A percentile compares a stretch with the other conserved stretches of the same genome.
phyloP scores from a whole-genome alignment of 352 stramenopile species.

The Globisporangium polare region DNA sequence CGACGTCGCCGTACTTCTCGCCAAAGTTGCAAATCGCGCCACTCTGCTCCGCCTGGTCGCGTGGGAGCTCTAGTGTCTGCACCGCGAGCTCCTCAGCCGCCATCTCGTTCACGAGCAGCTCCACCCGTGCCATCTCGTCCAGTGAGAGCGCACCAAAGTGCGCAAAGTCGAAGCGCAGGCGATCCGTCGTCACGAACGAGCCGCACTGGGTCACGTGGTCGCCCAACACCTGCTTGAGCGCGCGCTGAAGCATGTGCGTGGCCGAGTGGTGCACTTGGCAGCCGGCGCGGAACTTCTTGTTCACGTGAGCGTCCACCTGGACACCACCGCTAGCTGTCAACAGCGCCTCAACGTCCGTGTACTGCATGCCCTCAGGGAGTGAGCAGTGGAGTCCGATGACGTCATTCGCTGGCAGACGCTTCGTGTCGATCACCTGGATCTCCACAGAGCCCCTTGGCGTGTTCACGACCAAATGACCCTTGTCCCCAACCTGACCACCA shows the following conservation, averaged over 20 bases:
- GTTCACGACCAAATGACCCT: constrained; percentile 30
- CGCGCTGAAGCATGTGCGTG: constrained; percentile 72
- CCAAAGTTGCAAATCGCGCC: constrained; percentile 79
- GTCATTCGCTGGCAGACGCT: constrained; percentile 31
- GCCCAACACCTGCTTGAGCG: constrained; percentile 61
- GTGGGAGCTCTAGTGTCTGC: constrained; percentile 35
- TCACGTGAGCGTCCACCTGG: constrained; percentile 40
- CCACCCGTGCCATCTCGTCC: constrained; percentile 56
- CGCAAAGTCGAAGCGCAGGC: constrained; percentile 80
- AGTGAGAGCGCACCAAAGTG: constrained; percentile 66
- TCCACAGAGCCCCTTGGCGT: constrained; percentile 8
- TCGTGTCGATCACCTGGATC: constrained; percentile 40
- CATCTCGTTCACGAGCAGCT: constrained; percentile 55
- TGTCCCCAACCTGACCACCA: constrained; percentile 74
- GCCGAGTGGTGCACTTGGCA: constrained; percentile 72
- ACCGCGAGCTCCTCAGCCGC: constrained; percentile 37
- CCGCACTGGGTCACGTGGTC: constrained; percentile 72
- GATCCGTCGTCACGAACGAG: constrained; percentile 54
- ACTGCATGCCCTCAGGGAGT: constrained; percentile 24
- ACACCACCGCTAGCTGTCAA: not conserved
- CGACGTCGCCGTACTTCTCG: constrained; percentile 79
- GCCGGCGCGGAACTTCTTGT: constrained; percentile 41
- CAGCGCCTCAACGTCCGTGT: constrained; percentile 25
- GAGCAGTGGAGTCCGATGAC: constrained; percentile 43
- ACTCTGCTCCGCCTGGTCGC: constrained; percentile 48